Base-by-base conservation (phyloP, 1,284 basidiomycete species). In the Albatrellus sp. region DNA sequence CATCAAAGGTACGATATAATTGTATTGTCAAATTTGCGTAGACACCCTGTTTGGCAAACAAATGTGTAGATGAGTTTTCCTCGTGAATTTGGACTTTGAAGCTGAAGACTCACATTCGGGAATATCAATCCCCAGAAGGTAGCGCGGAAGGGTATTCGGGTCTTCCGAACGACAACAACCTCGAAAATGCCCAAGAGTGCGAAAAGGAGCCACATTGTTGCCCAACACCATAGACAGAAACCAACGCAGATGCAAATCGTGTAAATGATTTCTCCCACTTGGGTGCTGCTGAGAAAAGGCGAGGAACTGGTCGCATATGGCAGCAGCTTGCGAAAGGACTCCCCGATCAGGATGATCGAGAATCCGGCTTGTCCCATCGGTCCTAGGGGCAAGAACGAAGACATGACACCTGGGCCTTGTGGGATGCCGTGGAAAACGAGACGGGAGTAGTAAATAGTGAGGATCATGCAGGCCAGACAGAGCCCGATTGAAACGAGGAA, bases 121-220 rank as follows among this genome's bases (percentile, higher is more conserved):
- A 73, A 73, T 53, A 73, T 59, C 42, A 72, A 57, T 10, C 69
- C 70, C 70, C 70, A 73, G 50, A 67, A 72, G 1, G 64, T 57
- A 45, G 73, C 51, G 7, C 59, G 60, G 48, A 72, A 73, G 2
- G 59, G 59, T 12, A 68, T 44, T 34, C 48, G 56, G 12, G 40
- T 35, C 16, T 49, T 48, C 10, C 54, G 44, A 17, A 58, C 24
- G 24, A 65, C 60, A 17, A 58, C 24, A 24, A 7, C 7, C 35
- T 60, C 54, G 33, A 45, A 49, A 38, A 68, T 57, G 2, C 63
- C 62, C 38, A 63, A 48, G 29, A 65, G 19, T 10, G 66, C 67
- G 30, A 66, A 55, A 24, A 59, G 41, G 41, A 69, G 58, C 70
- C 70, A 73, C 40, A 65, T 65, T 43, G 69, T 60, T 6, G 69